These are phyloP conservation scores for Naegleria gruberi DNA, from an alignment of 208 protist genomes.

Conservation along the genomic window DNA sequence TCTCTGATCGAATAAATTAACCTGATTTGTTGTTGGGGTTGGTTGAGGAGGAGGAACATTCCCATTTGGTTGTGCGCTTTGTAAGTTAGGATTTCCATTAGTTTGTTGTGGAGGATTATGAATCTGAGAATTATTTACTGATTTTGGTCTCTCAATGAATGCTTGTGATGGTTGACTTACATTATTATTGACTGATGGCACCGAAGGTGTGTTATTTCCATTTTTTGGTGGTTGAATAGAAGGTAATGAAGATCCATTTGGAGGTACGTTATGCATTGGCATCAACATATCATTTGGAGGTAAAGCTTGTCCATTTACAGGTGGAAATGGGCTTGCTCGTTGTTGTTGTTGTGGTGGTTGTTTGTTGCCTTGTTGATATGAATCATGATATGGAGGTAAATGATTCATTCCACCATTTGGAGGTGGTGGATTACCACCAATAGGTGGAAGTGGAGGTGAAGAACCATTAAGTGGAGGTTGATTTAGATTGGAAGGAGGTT, in stretches of 20 bases:
- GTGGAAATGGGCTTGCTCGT: background rate
- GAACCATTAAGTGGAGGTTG: background rate
- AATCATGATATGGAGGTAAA: background rate
- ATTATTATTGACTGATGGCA: background rate
- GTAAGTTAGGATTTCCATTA: background rate
- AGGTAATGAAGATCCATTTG: background rate
- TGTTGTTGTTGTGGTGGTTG: background rate
- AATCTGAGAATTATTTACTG: background rate
- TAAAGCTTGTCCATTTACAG: background rate
- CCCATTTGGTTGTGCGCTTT: background rate
- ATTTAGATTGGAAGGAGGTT: background rate
- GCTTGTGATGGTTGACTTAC: background rate
- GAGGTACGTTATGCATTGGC: background rate
- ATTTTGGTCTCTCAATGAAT: background rate
- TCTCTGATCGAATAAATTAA: background rate
- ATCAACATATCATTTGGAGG: background rate
- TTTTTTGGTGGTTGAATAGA: background rate
- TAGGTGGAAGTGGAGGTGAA: background rate
- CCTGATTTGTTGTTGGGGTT: background rate
- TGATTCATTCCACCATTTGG: background rate
- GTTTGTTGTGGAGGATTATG: background rate
- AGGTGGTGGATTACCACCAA: background rate
- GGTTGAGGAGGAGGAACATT: background rate
- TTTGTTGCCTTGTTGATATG: background rate
- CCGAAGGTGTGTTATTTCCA: background rate